These are phyloP conservation scores for Adansonia rubrostipa DNA, from an alignment of 441 rosid genomes.

Conservation along the genomic window DNA sequence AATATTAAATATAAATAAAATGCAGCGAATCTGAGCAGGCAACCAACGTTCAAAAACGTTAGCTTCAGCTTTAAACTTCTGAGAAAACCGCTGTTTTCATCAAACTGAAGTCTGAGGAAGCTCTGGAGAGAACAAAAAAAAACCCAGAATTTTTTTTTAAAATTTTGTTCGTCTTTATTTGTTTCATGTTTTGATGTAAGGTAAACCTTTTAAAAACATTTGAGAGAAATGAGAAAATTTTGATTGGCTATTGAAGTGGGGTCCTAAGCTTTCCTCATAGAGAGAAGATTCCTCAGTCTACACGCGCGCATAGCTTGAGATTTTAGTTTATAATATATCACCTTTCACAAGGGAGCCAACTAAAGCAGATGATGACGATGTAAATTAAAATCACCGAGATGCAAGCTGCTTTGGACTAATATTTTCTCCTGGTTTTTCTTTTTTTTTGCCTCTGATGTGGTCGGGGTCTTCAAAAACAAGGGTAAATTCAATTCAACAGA, in stretches of 20 bases:
- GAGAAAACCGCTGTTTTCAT: background rate
- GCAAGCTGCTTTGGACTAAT: no score
- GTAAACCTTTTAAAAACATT: background rate
- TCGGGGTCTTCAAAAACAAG: slow-evolving; percentile 32
- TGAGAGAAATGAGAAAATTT: slow-evolving; percentile 22
- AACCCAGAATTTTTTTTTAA: background rate
- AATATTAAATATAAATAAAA: background rate
- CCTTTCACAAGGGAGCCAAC: background rate
- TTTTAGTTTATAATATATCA: slow-evolving; percentile 16
- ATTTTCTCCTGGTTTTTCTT: background rate
- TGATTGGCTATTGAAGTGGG: slow-evolving; percentile 35
- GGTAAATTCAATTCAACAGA: slow-evolving; percentile 34
- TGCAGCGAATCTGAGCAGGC: slow-evolving; percentile 16
- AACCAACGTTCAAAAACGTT: background rate
- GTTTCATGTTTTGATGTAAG: background rate
- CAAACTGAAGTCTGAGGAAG: background rate
- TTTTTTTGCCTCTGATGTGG: slow-evolving; percentile 27
- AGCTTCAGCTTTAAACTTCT: background rate
- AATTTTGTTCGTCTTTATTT: background rate
- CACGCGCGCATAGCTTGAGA: slow-evolving; percentile 34
- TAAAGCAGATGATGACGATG: no score
- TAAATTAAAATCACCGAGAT: no score
- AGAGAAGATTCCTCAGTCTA: slow-evolving; percentile 31
- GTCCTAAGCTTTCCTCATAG: slow-evolving; percentile 33
- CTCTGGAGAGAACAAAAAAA: background rate